phyloP scores from a whole-genome alignment of 2,329 filamentous ascomycete genomes.

The Beauveria rudraprayagi region DNA sequence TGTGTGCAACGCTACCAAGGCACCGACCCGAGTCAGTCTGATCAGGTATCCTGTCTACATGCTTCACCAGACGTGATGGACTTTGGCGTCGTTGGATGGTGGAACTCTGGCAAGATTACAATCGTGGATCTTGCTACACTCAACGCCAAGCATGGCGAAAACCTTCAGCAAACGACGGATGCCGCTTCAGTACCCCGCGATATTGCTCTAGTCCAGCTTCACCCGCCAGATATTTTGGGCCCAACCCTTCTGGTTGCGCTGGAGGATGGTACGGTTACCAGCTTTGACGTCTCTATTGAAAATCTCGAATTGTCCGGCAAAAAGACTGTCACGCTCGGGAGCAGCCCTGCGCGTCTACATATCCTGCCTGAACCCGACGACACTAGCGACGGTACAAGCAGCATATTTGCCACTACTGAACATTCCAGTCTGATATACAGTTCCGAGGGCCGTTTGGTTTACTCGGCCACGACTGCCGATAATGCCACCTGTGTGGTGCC shows the following conservation, averaged over 20 bases:
- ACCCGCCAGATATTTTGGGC: slow-evolving; percentile 48
- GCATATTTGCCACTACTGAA: slow-evolving; percentile 88
- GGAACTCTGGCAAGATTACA: slow-evolving; percentile 72
- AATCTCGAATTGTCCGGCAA: slow-evolving; percentile 60
- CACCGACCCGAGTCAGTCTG: slow-evolving; percentile 39
- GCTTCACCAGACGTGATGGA: slow-evolving; percentile 55
- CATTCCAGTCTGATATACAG: slow-evolving; percentile 91
- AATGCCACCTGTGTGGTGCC: slow-evolving; percentile 73
- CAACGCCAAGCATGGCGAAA: slow-evolving; percentile 55
- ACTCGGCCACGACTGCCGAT: slow-evolving; percentile 87
- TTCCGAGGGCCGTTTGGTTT: slow-evolving; percentile 77
- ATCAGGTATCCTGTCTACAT: slow-evolving; percentile 81
- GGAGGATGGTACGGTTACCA: slow-evolving; percentile 86
- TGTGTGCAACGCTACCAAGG: slow-evolving; percentile 54
- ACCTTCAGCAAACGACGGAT: slow-evolving; percentile 51
- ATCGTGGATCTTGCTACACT: slow-evolving; percentile 63
- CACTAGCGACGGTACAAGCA: slow-evolving; percentile 50
- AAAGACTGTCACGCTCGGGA: slow-evolving; percentile 79
- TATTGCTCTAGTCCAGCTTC: slow-evolving; percentile 68
- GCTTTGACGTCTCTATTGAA: slow-evolving; percentile 60
- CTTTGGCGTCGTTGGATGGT: slow-evolving; percentile 78
- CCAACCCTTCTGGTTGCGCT: slow-evolving; percentile 83
- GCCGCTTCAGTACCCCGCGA: slow-evolving; percentile 75
- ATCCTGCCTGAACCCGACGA: slow-evolving; percentile 54
- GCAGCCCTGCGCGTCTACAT: slow-evolving; percentile 74